These are phyloP conservation scores for Fusarium keratoplasticum DNA, from an alignment of 2,329 filamentous ascomycete genomes.

Conservation along the genomic window DNA sequence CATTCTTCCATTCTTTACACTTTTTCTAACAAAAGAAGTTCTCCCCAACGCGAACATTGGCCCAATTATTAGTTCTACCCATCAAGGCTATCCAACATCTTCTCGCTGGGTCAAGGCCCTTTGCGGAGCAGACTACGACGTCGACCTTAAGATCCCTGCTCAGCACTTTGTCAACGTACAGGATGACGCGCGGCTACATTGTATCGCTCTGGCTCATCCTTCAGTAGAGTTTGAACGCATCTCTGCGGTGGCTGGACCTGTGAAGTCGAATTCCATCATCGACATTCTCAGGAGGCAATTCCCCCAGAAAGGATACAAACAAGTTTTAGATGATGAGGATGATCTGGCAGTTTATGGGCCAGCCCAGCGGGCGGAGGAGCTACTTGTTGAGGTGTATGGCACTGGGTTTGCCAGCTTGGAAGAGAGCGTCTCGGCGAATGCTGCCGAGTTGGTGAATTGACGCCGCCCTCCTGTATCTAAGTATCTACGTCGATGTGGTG, in stretches of 20 bases:
- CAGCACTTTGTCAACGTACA: background rate
- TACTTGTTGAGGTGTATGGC: background rate
- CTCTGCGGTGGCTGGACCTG: background rate
- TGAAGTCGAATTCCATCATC: background rate
- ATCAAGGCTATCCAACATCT: slow-evolving; percentile 7
- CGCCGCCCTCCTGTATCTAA: background rate
- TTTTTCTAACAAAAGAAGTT: background rate
- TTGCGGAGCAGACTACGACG: background rate
- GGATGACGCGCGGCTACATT: background rate
- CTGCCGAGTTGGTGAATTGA: background rate
- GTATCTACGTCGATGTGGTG: background rate
- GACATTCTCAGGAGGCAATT: background rate
- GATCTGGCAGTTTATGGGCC: background rate
- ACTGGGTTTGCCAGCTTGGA: background rate
- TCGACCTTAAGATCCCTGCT: background rate
- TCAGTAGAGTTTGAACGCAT: background rate
- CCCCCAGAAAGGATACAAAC: background rate
- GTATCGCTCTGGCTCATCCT: background rate
- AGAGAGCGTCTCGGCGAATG: background rate
- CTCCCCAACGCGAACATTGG: background rate
- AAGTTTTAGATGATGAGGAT: background rate
- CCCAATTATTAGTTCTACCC: background rate
- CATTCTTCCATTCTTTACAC: background rate
- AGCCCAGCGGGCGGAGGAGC: background rate
- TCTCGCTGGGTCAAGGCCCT: background rate